Evolutionary conservation across 2,329 filamentous ascomycete genomes (phyloP).

Genomic region (Arthrobotrys pseudoclavata): DNA sequence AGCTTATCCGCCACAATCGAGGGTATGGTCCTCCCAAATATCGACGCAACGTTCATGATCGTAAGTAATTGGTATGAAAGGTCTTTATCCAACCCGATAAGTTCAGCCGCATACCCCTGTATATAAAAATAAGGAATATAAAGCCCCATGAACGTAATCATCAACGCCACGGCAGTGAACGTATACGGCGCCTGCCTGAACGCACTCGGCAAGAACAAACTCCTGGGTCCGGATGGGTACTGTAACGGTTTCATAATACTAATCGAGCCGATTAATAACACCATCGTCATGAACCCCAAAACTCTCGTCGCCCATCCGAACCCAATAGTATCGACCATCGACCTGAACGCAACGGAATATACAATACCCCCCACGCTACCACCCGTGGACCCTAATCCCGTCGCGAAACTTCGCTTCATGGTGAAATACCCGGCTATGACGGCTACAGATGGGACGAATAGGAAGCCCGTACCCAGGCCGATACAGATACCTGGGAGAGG

Average conservation of each 20-base stretch:
- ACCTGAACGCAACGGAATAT: slow-evolving; percentile 67
- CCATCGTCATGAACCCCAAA: slow-evolving; percentile 65
- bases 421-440: slow-evolving; percentile 67
- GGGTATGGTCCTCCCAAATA: slow-evolving; percentile 70
- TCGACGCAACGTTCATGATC: slow-evolving; percentile 70
- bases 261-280: slow-evolving; percentile 64
- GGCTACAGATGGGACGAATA: slow-evolving; percentile 67
- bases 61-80: slow-evolving; percentile 69
- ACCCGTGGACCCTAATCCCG: slow-evolving; percentile 68
- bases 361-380: slow-evolving; percentile 67
- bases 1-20: slow-evolving; percentile 68
- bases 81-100: slow-evolving; percentile 67
- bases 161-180: slow-evolving; percentile 65
- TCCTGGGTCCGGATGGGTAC: slow-evolving; percentile 43
- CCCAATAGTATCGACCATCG: slow-evolving; percentile 64
- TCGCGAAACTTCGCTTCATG: slow-evolving; percentile 67
- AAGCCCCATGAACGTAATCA: slow-evolving; percentile 65
- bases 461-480: slow-evolving; percentile 69
- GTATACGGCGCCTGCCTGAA: slow-evolving; percentile 66
- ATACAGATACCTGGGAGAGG: slow-evolving; percentile 71
- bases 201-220: slow-evolving; percentile 65
- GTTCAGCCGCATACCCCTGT: slow-evolving; percentile 67
- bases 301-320: slow-evolving; percentile 66
- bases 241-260: slow-evolving; percentile 62
- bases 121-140: slow-evolving; percentile 69